Evolutionary conservation across 306 rosid species (phyloP), one percentile per base, ranked within the genome.

Genomic region (Sicyos baderoa): DNA sequence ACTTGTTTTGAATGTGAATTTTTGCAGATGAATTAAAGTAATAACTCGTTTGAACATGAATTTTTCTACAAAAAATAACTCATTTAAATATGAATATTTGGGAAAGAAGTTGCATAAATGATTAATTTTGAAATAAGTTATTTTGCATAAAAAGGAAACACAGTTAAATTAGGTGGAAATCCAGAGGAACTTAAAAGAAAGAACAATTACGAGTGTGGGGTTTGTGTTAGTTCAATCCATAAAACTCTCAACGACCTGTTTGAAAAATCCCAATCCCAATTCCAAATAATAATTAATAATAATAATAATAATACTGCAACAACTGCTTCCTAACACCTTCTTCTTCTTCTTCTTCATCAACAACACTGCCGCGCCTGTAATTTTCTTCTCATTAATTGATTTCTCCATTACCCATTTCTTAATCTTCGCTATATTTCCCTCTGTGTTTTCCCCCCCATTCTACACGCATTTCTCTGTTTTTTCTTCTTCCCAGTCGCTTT

Each of bases 381-480:
- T 59, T 59, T 4, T 59, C 65, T 29, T 59, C 35, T 25, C 65
- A 29, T 59, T 29, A 25, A 59, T 59, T 29, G 9, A 54, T 59
- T 29, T 58, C 27, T 59, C 40, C 13, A 1, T 29, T 19, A 19
- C 54, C 21, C 53, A 45, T 65, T 42, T 63, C 13, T 2, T 16
- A 15, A 16, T 51, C 19, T 50, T 50, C 16, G 64, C 14, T 3
- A 0, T n/a, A n/a, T n/a, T n/a, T n/a, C n/a, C n/a, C n/a, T n/a
- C n/a, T n/a, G n/a, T n/a, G n/a, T n/a, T n/a, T n/a, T n/a, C n/a
- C n/a, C n/a, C n/a, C n/a, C 37, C 37, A 32, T 64, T 40, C 32
- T 42, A 10, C 12, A 64, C 70, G 70, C 52, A 0, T 47, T 44
- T 10, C 53, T 14, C 12, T 0, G 4, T 64, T 10, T 11, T 63